Evolutionary conservation across 257 asterid species (phyloP), one percentile per base, ranked within the genome.

Genomic region (Lithospermum erythrorhizon): DNA sequence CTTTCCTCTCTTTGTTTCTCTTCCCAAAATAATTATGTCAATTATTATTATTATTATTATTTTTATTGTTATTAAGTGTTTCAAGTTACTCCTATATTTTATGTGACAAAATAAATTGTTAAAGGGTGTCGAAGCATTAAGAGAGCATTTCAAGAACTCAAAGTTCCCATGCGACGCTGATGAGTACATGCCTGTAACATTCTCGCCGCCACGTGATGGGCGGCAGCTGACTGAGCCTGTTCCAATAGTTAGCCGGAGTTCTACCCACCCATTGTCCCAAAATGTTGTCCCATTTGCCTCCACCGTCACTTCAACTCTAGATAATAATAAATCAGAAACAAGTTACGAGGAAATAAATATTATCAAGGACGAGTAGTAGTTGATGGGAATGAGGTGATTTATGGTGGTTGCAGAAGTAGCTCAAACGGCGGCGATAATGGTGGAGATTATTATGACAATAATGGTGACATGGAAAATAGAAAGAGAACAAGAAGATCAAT

Each of bases 141-240:
- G 84, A 60, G 97, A 89, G 29, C 99, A 93, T 62, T 93, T 93
- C 91, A 93, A 84, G 84, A 93, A 76, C 75, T 93, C 99, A 4
- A 93, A 87, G 79, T 93, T 93, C 79, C 99, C 95, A 5, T 78
- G 79, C 10, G 87, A 86, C 1, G 81, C 87, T 1, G 95, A 89
- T 62, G 96, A 84, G 70, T 83, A 82, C 80, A 84, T 86, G 95
- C 99, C 99, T 24, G 96, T 93, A 41, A 68, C 83, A 35, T 89
- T 93, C 79, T 30, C 81, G 0, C 99, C 99, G 3, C 84, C 97
- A 16, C 87, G 99, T 6, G 99, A 93, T 13, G 99, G 99, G 14
- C 68, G 65, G 65, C 45, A 2, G 0, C 18, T 86, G 62, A 72
- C 91, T 0, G 83, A 80, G 15, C 96, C 97, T 0, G 67, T 63